Evolutionary conservation across 1,139 yeast species (phyloP).

Genomic region (Schwanniomyces etchellsii): DNA sequence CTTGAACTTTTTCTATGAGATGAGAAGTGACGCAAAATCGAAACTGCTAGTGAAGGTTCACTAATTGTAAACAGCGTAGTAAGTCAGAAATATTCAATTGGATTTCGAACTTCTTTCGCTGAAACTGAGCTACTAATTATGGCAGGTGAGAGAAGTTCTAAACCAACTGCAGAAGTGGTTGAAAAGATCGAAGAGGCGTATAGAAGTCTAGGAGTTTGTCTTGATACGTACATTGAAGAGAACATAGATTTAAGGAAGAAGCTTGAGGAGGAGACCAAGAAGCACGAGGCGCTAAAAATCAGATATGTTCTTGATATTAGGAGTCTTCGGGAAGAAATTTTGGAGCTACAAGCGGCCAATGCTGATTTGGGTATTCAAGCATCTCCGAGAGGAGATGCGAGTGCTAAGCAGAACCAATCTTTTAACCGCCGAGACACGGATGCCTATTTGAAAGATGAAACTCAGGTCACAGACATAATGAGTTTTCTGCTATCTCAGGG

Average conservation of each 20-base stretch:
- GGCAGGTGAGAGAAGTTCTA: too few species aligned
- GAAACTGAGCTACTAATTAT: too few species aligned
- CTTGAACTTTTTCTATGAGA: too few species aligned
- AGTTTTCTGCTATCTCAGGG: neutral
- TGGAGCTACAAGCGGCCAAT: slow-evolving; percentile 3
- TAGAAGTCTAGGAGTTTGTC: slow-evolving; percentile 4
- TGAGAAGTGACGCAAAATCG: slow-evolving; percentile 1
- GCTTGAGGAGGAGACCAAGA: slow-evolving; percentile 2
- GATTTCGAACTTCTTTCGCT: too few species aligned
- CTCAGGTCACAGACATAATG: neutral
- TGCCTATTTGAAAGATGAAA: too few species aligned
- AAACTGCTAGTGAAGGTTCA: neutral
- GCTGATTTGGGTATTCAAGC: neutral
- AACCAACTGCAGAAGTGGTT: too few species aligned
- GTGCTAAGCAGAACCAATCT: neutral
- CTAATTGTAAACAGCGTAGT: too few species aligned
- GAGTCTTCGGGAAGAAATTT: slow-evolving; percentile 3
- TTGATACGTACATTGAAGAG: slow-evolving; percentile 3
- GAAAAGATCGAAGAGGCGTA: too few species aligned
- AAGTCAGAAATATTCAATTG: too few species aligned
- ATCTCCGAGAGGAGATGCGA: neutral
- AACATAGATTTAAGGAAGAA: slow-evolving; percentile 2
- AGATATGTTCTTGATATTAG: slow-evolving; percentile 4
- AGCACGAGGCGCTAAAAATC: slow-evolving; percentile 5
- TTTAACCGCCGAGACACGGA: too few species aligned